A percentile compares a stretch with the other conserved stretches of the same genome.
These are phyloP conservation scores for Sordariomycetes sp. DNA, from an alignment of 2,329 filamentous ascomycete genomes.

Conservation along the genomic window DNA sequence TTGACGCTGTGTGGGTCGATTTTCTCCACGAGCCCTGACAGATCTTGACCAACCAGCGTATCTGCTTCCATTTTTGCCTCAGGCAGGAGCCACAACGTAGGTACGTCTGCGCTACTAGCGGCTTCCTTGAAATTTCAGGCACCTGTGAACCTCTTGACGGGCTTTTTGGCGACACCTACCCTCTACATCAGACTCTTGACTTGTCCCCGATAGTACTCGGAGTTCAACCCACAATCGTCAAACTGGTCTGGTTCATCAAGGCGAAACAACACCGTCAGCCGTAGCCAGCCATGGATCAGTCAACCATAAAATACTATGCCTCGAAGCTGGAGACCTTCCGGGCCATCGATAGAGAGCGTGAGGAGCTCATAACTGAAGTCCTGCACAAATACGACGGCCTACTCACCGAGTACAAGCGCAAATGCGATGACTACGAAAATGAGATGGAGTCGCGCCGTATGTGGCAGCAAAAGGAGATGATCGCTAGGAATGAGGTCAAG, in stretches of 20 bases:
- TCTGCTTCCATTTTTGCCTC: no score
- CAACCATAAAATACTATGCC: not conserved
- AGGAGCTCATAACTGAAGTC: slow-evolving; percentile 4
- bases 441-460: slow-evolving; percentile 10
- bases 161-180: no score
- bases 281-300: not conserved
- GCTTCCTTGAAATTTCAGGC: no score
- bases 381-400: slow-evolving; percentile 4
- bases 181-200: not conserved
- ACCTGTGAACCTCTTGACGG: no score
- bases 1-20: no score
- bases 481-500: slow-evolving; percentile 2
- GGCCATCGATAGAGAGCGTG: slow-evolving; percentile 1
- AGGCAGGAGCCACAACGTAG: no score
- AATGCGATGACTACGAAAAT: slow-evolving; percentile 10
- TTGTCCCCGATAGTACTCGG: not conserved
- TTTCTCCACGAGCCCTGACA: no score
- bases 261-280: not conserved
- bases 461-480: slow-evolving; percentile 8
- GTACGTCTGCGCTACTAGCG: no score
- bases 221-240: not conserved
- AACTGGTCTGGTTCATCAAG: no score
- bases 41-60: no score
- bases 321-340: slow-evolving; percentile 3
- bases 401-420: slow-evolving; percentile 4